phyloP scores from a whole-genome alignment of 495 filamentous ascomycete species.

The Trichoderma reesei region DNA sequence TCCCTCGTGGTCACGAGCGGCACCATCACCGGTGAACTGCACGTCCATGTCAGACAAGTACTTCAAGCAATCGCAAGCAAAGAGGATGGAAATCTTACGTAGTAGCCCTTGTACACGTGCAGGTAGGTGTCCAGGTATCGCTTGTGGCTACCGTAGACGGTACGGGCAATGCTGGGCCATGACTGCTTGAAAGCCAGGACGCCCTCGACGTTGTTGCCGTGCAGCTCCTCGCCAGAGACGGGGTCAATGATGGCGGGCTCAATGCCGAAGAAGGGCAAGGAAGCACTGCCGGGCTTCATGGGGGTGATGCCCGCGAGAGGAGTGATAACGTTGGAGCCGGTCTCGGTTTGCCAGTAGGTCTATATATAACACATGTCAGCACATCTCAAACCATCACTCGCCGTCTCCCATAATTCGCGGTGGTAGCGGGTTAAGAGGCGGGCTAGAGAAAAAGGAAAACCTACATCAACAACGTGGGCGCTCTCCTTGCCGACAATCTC shows the following conservation, averaged over 20 bases:
- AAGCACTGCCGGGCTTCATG: slow-evolving; percentile 69
- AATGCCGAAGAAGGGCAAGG: slow-evolving; percentile 91
- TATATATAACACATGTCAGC: slow-evolving; percentile 36
- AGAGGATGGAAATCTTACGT: slow-evolving; percentile 50
- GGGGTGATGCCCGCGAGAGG: slow-evolving; percentile 67
- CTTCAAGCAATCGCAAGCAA: no score
- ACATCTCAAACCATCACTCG: not conserved
- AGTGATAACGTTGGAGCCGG: slow-evolving; percentile 84
- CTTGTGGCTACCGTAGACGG: slow-evolving; percentile 96
- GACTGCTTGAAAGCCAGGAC: slow-evolving; percentile 96
- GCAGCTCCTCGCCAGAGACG: slow-evolving; percentile 85
- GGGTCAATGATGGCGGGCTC: slow-evolving; percentile 98
- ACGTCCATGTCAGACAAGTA: slow-evolving; percentile 8
- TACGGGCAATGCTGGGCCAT: slow-evolving; percentile 98
- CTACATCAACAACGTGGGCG: slow-evolving; percentile 88
- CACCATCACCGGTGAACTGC: slow-evolving; percentile 96
- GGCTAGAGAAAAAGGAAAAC: no score
- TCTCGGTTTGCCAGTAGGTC: slow-evolving; percentile 99
- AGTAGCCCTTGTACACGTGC: slow-evolving; percentile 96
- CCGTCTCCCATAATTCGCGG: not conserved
- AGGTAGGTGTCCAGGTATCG: slow-evolving; percentile 98
- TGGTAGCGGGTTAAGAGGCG: slow-evolving; percentile 11
- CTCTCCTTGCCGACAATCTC: slow-evolving; percentile 91
- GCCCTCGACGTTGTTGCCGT: slow-evolving; percentile 95
- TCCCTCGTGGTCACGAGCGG: slow-evolving; percentile 92